Percentiles rank a stretch among this genome's conserved stretches.
Evolutionary conservation across 495 filamentous ascomycete species (phyloP).

Genomic region (Penicillium simplicissimum): DNA sequence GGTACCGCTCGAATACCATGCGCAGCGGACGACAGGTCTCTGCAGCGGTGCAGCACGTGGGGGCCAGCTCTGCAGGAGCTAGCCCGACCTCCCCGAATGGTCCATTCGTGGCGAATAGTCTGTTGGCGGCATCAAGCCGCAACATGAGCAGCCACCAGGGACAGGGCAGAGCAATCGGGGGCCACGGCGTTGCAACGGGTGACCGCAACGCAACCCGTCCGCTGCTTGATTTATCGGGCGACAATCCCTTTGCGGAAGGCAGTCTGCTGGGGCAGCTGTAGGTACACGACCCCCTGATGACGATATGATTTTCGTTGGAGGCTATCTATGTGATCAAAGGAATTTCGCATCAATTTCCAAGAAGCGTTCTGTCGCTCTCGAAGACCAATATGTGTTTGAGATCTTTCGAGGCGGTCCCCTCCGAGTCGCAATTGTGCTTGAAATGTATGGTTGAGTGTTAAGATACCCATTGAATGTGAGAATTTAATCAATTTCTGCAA

Average conservation of each 20-base stretch:
- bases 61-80: conserved; percentile 20
- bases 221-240: conserved; percentile 55
- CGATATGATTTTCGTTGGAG: neutral
- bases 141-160: conserved; percentile 1
- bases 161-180: conserved; percentile 32
- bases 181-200: conserved; percentile 56
- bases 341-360: neutral
- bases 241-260: conserved; percentile 54
- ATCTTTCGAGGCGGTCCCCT: neutral
- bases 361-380: neutral
- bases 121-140: conserved; percentile 35
- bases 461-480: conserved; percentile 15
- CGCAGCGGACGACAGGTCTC: conserved; percentile 29
- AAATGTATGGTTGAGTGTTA: conserved; percentile 8
- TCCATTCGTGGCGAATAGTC: conserved; percentile 41
- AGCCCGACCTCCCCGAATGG: conserved; percentile 24
- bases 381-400: neutral
- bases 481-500: neutral
- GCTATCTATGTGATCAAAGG: too few species aligned
- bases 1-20: conserved; percentile 33
- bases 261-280: conserved; percentile 53
- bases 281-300: conserved; percentile 9
- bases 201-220: conserved; percentile 52
- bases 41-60: conserved; percentile 11
- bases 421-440: neutral